Conservation (phyloP, 345 rosid genomes). For the Gossypium turneri region DNA sequence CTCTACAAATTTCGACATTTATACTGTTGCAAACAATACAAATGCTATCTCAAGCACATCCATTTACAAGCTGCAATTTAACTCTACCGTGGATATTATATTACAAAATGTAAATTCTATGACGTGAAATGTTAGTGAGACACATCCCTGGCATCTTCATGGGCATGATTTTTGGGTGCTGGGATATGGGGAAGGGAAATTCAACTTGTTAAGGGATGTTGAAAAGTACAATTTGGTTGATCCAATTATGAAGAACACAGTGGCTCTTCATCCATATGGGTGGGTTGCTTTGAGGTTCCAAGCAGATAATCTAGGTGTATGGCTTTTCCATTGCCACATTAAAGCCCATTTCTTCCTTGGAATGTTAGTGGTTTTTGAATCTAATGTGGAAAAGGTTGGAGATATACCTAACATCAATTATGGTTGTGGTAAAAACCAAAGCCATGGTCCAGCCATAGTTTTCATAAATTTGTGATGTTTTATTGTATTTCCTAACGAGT, state of each 20-base stretch:
- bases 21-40: constrained; percentile 9
- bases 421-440: no score
- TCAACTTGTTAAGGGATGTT: constrained; percentile 21
- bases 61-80: constrained; percentile 27
- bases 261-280: constrained; percentile 55
- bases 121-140: constrained; percentile 40
- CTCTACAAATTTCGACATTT: background rate
- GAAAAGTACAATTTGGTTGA: constrained; percentile 45
- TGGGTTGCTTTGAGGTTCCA: constrained; percentile 67
- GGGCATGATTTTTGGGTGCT: constrained; percentile 85
- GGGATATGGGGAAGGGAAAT: constrained; percentile 15
- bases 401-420: no score
- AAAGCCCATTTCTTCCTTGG: constrained; percentile 70
- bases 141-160: constrained; percentile 83
- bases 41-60: constrained; percentile 33
- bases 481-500: no score
- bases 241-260: constrained; percentile 78
- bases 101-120: constrained; percentile 60
- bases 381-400: no score
- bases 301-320: constrained; percentile 62
- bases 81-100: constrained; percentile 54
- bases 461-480: no score
- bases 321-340: constrained; percentile 74
- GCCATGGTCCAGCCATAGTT: no score
- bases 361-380: constrained; percentile 53